Conservation (phyloP, 768 basidiomycete species). For the Mycena albidolilacea region DNA sequence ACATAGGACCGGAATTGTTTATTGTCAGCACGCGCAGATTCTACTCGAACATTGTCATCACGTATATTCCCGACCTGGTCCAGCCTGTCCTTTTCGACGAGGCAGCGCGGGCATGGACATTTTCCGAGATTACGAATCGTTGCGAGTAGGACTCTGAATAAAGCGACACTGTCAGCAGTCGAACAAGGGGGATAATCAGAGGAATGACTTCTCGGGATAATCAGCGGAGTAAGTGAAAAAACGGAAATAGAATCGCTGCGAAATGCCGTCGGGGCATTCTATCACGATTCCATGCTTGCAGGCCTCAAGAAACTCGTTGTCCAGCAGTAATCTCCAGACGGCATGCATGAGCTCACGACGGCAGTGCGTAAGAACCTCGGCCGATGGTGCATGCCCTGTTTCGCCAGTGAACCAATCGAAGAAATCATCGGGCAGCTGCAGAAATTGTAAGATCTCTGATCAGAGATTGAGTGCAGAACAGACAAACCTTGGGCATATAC, state of each 20-base stretch:
- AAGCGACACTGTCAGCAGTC: slow-evolving; percentile 49
- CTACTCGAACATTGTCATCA: slow-evolving; percentile 37
- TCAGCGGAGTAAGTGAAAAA: slow-evolving; percentile 53
- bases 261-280: slow-evolving; percentile 49
- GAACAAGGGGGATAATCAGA: too few species aligned
- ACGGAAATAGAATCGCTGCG: slow-evolving; percentile 46
- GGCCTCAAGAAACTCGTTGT: slow-evolving; percentile 43
- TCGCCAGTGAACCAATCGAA: slow-evolving; percentile 38
- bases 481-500: slow-evolving; percentile 52
- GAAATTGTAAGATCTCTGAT: not conserved
- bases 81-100: slow-evolving; percentile 47
- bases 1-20: slow-evolving; percentile 1
- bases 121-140: slow-evolving; percentile 48
- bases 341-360: slow-evolving; percentile 52
- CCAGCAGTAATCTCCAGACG: slow-evolving; percentile 47
- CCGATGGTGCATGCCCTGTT: slow-evolving; percentile 25
- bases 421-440: slow-evolving; percentile 16
- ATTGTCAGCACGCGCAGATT: slow-evolving; percentile 23
- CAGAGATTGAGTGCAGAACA: too few species aligned
- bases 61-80: slow-evolving; percentile 44
- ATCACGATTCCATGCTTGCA: slow-evolving; percentile 51
- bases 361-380: slow-evolving; percentile 48
- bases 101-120: slow-evolving; percentile 57
- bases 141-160: slow-evolving; percentile 25
- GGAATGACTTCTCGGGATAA: slow-evolving; percentile 54